Base-by-base conservation (phyloP, 495 filamentous ascomycete genomes). In the Trichoderma reesei region DNA sequence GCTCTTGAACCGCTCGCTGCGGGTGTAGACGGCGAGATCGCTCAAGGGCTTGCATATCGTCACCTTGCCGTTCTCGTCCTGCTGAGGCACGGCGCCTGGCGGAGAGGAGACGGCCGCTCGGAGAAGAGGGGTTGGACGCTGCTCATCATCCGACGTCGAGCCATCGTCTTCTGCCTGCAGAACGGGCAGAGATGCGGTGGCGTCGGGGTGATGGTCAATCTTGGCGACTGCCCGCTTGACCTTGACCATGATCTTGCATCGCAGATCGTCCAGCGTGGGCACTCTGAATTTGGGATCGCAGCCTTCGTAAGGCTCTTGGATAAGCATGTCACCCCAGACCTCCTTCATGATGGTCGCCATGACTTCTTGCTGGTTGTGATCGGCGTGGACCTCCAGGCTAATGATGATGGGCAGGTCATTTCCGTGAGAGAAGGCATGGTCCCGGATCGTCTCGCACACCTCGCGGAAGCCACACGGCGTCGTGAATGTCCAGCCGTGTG, bases 321-420 rank as follows among this genome's bases (percentile, higher is more conserved):
- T 78, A 10, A 98, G 78, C 68, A 88, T 71, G 0, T 82, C 88
- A 41, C 78, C 83, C 90, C 91, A 98, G 48, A 88, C 86, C 64
- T 95, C 84, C 64, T 85, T 85, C 86, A 98, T 96, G 62, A 97
- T 96, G 63, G 91, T 81, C 0, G 96, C 91, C 89, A 97, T 96
- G 36, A 85, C 82, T 65, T 88, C 84, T 72, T 98, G 93, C 72
- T 98, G 93, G 37, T 89, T 85, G 1, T 80, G 72, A 56, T 85
- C 83, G 9, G 89, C 88, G 72, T 96, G 93, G 1, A 96, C 90
- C 76, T 98, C 93, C 5, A 98, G 78, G 69, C 90, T 95, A 66
- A 97, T 81, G 48, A 98, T 93, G 6, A 98, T 78, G 0, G 93
- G 93, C 10, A 95, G 78, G 41, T 89, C 83, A 66, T 76, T 80